Base-by-base conservation (phyloP, 1,284 basidiomycete species). In the Ustilago nuda region DNA sequence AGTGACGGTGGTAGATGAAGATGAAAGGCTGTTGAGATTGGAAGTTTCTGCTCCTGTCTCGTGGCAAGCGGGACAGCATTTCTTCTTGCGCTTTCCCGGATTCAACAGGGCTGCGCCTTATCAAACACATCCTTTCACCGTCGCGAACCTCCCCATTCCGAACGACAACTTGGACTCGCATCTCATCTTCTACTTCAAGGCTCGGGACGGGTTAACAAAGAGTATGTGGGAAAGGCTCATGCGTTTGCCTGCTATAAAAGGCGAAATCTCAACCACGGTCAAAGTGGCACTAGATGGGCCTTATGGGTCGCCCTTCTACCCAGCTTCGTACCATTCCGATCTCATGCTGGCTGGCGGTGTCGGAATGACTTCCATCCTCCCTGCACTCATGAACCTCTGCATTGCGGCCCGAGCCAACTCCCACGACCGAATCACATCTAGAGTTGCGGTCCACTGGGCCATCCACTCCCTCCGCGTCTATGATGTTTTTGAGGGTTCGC, bases 121-220 rank as follows among this genome's bases (percentile, higher is more conserved):
- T 60, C 72, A 79, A 19, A 67, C 65, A 4, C 83, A 84, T 53
- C 83, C 83, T 0, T 84, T 84, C 35, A 84, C 83, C 15, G 72
- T 82, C 19, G 59, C 75, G 5, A 82, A 80, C n/a, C 58, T 84
- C 2, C 60, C 82, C 8, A 61, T 69, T 8, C 65, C 66, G 7
- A 46, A 72, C 19, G 36, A 45, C 19, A 54, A 66, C 58, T 6
- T 48, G 23, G 59, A 66, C 7, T 80, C 76, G 27, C 56, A 65
- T 23, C 51, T 77, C 17, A 65, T 79, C 15, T 71, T 80, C 54
- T 61, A 77, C 53, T 76, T 78, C 54, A 78, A 75, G 39, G 78
- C 72, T 17, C 62, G 66, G 13, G 61, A 56, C 6, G 79, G 79
- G 8, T 41, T 81, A 13, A 81, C 79, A 3, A 23, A 43, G 17